Evolutionary conservation across 108 stramenopile species (phyloP).

Genomic region (Skeletonema marinoi): DNA sequence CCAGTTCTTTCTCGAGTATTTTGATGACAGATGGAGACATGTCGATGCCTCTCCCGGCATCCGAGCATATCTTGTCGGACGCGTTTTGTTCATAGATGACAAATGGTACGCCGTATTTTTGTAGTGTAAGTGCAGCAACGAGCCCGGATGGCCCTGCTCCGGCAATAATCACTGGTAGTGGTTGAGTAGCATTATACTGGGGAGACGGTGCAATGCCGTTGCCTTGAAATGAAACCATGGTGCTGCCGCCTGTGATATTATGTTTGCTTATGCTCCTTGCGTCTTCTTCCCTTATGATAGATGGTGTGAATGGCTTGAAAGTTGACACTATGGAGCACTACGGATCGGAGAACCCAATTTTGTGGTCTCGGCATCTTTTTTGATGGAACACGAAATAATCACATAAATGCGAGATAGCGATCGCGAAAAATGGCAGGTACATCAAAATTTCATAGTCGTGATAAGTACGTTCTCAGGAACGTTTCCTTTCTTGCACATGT

Average conservation of each 20-base stretch:
- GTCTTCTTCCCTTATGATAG: not conserved
- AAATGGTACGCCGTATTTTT: slow-evolving; percentile 22
- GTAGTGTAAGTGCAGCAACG: slow-evolving; percentile 45
- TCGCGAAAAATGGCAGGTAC: no score
- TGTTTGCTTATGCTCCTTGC: not conserved
- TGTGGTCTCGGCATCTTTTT: no score
- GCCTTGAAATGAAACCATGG: not conserved
- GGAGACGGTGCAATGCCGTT: not conserved
- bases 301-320: not conserved
- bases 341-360: no score
- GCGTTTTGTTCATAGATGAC: slow-evolving; percentile 28
- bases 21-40: slow-evolving; percentile 28
- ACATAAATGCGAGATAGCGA: no score
- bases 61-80: slow-evolving; percentile 25
- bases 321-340: no score
- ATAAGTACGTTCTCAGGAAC: no score
- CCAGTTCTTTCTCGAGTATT: slow-evolving; percentile 27
- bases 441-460: no score
- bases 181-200: not conserved
- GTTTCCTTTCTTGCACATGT: no score
- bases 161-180: slow-evolving; percentile 50
- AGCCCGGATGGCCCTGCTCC: slow-evolving; percentile 66
- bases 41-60: slow-evolving; percentile 33
- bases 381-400: no score
- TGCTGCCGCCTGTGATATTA: not conserved